Evolutionary conservation across 495 filamentous ascomycete genomes (phyloP).

Genomic region (Penicillium nucicola): DNA sequence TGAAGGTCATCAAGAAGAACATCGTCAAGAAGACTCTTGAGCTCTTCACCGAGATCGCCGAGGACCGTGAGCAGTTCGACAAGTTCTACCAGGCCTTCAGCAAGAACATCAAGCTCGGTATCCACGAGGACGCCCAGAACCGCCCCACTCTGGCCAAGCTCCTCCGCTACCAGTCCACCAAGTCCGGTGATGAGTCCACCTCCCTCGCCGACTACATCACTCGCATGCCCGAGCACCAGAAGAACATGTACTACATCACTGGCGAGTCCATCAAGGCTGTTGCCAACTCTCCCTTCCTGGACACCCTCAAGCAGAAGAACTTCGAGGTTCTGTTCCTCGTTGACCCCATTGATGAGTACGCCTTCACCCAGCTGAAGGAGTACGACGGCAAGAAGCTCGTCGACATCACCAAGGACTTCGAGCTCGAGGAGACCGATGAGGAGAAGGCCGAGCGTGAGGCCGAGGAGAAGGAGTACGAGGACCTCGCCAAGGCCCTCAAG

Average conservation of each 20-base stretch:
- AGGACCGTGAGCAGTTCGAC: conserved; percentile 99
- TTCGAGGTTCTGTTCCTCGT: conserved; percentile 99
- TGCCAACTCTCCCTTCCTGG: conserved; percentile 95
- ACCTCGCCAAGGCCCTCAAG: conserved; percentile 92
- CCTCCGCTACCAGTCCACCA: conserved; percentile 97
- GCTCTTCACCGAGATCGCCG: conserved; percentile 96
- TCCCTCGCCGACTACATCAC: conserved; percentile 96
- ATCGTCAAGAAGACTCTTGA: conserved; percentile 99
- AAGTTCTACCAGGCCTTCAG: conserved; percentile 99
- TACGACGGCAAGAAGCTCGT: conserved; percentile 99
- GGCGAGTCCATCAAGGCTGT: conserved; percentile 99
- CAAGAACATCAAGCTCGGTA: conserved; percentile 99
- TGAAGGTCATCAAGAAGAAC: conserved; percentile 99
- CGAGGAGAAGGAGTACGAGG: conserved; percentile 97
- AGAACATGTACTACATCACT: conserved; percentile 99
- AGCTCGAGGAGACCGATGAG: conserved; percentile 99
- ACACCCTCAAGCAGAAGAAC: conserved; percentile 98
- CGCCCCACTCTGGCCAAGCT: conserved; percentile 91
- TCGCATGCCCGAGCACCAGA: conserved; percentile 99
- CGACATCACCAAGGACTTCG: conserved; percentile 99
- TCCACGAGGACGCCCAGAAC: conserved; percentile 99
- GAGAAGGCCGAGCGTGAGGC: conserved; percentile 96
- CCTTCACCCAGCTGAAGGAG: conserved; percentile 99
- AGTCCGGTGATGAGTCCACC: conserved; percentile 93
- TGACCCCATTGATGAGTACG: conserved; percentile 99